A percentile compares a stretch with the other conserved stretches of the same genome.
Evolutionary conservation across 148 eudicot species (phyloP).

Genomic region (Agrostemma githago): DNA sequence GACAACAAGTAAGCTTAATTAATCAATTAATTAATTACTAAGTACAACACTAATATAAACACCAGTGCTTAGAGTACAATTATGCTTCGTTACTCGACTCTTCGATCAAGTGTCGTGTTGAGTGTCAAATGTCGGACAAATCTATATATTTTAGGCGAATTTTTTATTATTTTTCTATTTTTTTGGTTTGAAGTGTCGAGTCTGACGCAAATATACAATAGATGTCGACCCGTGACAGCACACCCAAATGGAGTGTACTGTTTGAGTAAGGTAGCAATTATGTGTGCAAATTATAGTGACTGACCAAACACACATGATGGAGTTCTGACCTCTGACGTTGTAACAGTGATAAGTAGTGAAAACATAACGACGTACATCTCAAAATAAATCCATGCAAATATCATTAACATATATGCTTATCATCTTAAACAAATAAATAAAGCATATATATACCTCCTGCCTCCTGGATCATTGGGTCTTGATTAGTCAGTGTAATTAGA

Average conservation of each 20-base stretch:
- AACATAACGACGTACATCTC: background rate
- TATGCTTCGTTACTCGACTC: too few relatives aligned
- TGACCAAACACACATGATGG: background rate
- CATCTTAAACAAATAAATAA: constrained; percentile 1
- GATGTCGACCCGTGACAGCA: too few relatives aligned
- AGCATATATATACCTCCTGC: background rate
- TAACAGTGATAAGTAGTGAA: background rate
- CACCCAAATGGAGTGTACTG: too few relatives aligned
- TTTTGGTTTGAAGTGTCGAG: too few relatives aligned
- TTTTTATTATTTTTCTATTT: too few relatives aligned
- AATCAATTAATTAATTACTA: background rate
- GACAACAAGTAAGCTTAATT: background rate
- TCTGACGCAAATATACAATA: too few relatives aligned
- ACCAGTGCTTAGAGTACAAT: too few relatives aligned
- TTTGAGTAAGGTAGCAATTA: too few relatives aligned
- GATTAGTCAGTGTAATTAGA: constrained; percentile 4
- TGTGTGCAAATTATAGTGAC: background rate
- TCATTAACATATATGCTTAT: background rate
- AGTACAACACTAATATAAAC: too few relatives aligned
- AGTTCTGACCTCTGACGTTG: background rate
- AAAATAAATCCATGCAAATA: background rate
- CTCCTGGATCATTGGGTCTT: background rate
- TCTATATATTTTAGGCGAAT: too few relatives aligned
- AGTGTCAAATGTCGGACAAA: too few relatives aligned
- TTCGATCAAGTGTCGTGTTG: too few relatives aligned